Conservation (phyloP, 2,329 filamentous ascomycete genomes). For the Metarhizium anisopliae region DNA sequence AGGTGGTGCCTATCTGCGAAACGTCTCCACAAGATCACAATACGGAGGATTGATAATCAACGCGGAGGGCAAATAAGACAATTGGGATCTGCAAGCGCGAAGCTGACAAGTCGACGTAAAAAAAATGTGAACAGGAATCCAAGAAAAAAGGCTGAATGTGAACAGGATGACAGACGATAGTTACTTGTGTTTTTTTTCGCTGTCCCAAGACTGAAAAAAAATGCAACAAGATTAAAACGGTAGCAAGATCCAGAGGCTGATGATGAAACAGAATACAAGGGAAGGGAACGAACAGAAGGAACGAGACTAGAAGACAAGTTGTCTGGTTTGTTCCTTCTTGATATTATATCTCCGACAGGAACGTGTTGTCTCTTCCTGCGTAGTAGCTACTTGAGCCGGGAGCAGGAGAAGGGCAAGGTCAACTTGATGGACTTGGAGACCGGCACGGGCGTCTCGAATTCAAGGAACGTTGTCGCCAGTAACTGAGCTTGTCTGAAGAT, state of each 20-base stretch:
- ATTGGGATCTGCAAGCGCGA: not conserved
- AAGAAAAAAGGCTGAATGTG: not conserved
- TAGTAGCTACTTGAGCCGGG: not conserved
- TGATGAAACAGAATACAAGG: not conserved
- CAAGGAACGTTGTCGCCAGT: not conserved
- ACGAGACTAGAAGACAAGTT: not conserved
- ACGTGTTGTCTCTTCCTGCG: not conserved
- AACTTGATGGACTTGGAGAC: not conserved
- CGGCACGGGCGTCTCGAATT: not conserved
- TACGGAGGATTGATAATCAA: not conserved
- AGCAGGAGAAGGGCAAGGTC: not conserved
- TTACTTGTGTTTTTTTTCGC: not conserved
- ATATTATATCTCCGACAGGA: not conserved
- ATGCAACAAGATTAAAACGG: not conserved
- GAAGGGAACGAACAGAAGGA: not conserved
- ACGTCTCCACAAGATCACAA: not conserved
- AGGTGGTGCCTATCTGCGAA: not conserved
- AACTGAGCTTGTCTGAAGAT: not conserved
- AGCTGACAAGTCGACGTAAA: conserved; percentile 1
- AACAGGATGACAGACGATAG: not conserved
- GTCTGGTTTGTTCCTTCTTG: not conserved
- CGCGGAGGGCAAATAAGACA: not conserved
- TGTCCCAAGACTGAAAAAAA: not conserved
- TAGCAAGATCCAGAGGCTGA: not conserved
- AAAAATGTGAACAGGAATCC: conserved; percentile 8